Conservation (phyloP, 345 rosid species). For the Ricinus communis region DNA sequence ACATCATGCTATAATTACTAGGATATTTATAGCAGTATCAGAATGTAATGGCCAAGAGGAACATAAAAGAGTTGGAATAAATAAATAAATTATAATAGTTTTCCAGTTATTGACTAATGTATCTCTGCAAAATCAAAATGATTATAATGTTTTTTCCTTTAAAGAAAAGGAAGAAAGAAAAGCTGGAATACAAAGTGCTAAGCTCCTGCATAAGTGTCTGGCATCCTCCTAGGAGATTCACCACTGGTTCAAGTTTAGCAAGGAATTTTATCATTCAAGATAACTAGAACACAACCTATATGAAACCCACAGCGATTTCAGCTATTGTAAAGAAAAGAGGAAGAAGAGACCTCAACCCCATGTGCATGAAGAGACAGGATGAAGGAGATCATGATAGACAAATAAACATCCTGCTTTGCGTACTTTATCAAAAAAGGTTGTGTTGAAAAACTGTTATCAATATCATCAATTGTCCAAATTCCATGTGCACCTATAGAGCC, state of each 20-base stretch:
- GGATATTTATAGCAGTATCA: neutral
- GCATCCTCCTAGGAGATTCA: neutral
- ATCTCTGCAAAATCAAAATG: neutral
- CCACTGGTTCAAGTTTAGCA: neutral
- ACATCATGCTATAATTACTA: neutral
- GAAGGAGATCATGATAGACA: constrained; percentile 75
- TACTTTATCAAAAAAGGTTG: constrained; percentile 83
- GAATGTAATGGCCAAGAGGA: neutral
- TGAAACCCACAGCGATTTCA: neutral
- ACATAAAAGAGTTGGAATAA: too few species aligned
- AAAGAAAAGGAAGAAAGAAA: too few species aligned
- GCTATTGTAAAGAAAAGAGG: neutral
- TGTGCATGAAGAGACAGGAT: constrained; percentile 51
- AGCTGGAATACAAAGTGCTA: neutral
- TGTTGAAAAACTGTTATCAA: constrained; percentile 75
- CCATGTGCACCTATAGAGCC: constrained; percentile 57
- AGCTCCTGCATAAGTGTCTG: neutral
- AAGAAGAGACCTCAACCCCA: constrained; percentile 41
- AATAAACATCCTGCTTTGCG: constrained; percentile 81
- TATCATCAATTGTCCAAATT: constrained; percentile 78
- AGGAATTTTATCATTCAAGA: neutral
- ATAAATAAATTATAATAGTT: neutral
- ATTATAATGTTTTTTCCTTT: neutral
- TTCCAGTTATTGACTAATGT: neutral
- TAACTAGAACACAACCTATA: neutral